A percentile compares a stretch with the other conserved stretches of the same genome.
These are phyloP conservation scores for Candida fluviatilis DNA, from an alignment of 805 yeast species.

Conservation along the genomic window DNA sequence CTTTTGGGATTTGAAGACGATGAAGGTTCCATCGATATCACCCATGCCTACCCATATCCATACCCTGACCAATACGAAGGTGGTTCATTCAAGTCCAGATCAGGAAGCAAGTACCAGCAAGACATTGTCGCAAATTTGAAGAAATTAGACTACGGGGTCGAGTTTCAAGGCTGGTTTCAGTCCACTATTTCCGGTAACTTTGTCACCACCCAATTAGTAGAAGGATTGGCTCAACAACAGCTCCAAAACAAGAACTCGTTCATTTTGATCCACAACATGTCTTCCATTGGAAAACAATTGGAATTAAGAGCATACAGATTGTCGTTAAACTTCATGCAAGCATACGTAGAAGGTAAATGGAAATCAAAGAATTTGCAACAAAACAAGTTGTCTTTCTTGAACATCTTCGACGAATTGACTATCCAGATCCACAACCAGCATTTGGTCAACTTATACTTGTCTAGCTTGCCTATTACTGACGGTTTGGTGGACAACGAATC, in stretches of 20 bases:
- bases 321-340: constrained; percentile 54
- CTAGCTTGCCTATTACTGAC: constrained; percentile 12
- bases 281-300: constrained; percentile 62
- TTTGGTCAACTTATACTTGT: constrained; percentile 54
- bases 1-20: constrained; percentile 70
- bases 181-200: constrained; percentile 66
- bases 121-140: constrained; percentile 61
- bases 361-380: constrained; percentile 58
- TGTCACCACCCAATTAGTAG: constrained; percentile 62
- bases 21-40: constrained; percentile 43
- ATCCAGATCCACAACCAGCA: constrained; percentile 63
- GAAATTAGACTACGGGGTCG: constrained; percentile 61
- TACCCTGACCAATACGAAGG: constrained; percentile 59
- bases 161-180: constrained; percentile 79
- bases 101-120: constrained; percentile 64
- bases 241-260: constrained; percentile 51
- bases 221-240: constrained; percentile 65
- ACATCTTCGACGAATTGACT: constrained; percentile 70
- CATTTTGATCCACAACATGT: constrained; percentile 63
- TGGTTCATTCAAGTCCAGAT: constrained; percentile 55
- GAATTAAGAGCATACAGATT: constrained; percentile 68
- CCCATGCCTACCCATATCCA: constrained; percentile 71
- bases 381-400: constrained; percentile 57
- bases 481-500: constrained; percentile 17
- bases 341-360: constrained; percentile 57